These are phyloP conservation scores for Brassica incana DNA, from an alignment of 345 rosid genomes.

Conservation along the genomic window DNA sequence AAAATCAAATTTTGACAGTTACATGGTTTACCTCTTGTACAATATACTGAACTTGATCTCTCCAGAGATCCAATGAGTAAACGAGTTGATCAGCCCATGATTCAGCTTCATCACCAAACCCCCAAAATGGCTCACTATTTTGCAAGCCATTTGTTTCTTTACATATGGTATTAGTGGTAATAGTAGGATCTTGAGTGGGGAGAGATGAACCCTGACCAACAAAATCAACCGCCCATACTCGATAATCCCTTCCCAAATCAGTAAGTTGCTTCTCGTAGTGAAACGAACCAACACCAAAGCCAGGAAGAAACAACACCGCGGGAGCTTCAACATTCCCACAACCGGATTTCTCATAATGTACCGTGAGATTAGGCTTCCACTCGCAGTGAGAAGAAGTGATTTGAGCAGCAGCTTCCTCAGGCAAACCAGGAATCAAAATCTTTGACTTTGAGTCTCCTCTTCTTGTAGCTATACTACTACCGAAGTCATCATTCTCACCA, in stretches of 20 bases:
- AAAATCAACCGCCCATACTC: constrained; percentile 97
- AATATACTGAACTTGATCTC: constrained; percentile 73
- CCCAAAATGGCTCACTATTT: constrained; percentile 55
- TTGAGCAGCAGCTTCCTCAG: constrained; percentile 59
- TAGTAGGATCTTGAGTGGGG: constrained; percentile 65
- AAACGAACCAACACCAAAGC: constrained; percentile 96
- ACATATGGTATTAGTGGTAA: not conserved
- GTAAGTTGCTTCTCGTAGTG: constrained; percentile 90
- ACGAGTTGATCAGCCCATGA: constrained; percentile 85
- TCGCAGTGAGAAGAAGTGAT: constrained; percentile 65
- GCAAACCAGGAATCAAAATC: constrained; percentile 74
- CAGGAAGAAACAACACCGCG: constrained; percentile 82
- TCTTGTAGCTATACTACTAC: constrained; percentile 23
- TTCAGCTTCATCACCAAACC: constrained; percentile 75
- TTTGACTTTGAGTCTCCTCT: constrained; percentile 45
- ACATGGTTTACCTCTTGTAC: constrained; percentile 63
- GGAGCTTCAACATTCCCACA: constrained; percentile 65
- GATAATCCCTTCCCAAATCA: constrained; percentile 81
- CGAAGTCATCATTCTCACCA: constrained; percentile 53
- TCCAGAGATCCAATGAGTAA: constrained; percentile 86
- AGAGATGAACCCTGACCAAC: constrained; percentile 91
- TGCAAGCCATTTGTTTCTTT: constrained; percentile 33
- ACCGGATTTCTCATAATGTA: constrained; percentile 79
- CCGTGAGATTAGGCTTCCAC: constrained; percentile 80
- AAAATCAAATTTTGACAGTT: too few relatives aligned